Base-by-base conservation (phyloP, 108 stramenopile species). In the Fistulifera pelliculosa region DNA sequence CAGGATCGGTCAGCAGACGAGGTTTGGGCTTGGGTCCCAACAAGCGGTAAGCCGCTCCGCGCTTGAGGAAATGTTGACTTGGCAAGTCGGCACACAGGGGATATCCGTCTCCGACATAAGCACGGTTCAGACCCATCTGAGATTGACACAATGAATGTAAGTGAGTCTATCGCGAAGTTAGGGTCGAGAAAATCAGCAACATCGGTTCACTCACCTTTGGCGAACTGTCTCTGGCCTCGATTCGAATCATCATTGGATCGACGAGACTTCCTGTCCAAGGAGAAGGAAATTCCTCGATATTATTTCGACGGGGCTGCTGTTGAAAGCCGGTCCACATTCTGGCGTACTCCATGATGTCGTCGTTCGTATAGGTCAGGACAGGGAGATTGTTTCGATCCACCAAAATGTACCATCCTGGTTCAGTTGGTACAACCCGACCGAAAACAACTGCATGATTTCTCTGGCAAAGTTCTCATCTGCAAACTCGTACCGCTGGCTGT, bases 401-500 rank as follows among this genome's bases (percentile, higher is more conserved):
- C n/a, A 56, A 15, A 28, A 28, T 5, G 71, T 71, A 6, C 78
- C 78, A 58, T 80, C 65, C 15, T 19, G 41, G 38, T 75, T 63
- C 41, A 80, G 49, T 17, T 56, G 28, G 51, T 50, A 18, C 21
- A 80, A 58, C 11, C 79, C 79, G 15, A 70, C 73, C 24, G 61
- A 52, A 40, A 80, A 80, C 15, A 80, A 69, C 56, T 76, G 62
- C 42, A 61, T 68, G 21, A 82, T 63, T 49, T 79, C 81, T 0
- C 81, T 42, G 13, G 73, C 69, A 67, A 67, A 86, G 61, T 84
- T 84, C 54, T 85, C 80, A 68, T 85, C 31, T 6, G 31, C 77
- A 62, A 73, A 76, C 19, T 55, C 7, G 17, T 8, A 11, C 5
- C 5, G 17, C 21, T 45, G 3, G 4, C 11, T 21, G 3, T 8